Base-by-base conservation (phyloP, 306 rosid genomes). In the Purshia tridentata region DNA sequence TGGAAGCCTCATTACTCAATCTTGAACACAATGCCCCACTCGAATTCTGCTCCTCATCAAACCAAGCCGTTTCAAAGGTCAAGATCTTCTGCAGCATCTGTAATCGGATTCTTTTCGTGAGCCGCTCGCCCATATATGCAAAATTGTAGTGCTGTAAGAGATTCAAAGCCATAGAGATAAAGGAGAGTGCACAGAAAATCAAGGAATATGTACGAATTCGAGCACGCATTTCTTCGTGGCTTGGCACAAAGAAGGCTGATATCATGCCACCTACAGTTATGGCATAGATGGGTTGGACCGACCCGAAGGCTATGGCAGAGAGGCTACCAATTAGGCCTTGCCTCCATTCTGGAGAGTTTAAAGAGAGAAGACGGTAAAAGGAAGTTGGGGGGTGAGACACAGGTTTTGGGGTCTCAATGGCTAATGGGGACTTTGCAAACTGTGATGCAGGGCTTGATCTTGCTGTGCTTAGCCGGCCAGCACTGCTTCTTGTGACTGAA, bases 11-110 rank as follows among this genome's bases (percentile, higher is more conserved):
- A 60, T 88, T 81, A 85, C 93, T 94, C 70, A 91, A 80, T 81
- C 97, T 86, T 45, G 97, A 86, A 81, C 96, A 91, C 54, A 94
- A 77, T 44, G 91, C 91, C n/a, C 97, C 99, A 37, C 95, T 89
- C 0, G 97, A 82, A 73, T 94, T 91, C 40, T 85, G 79, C 58
- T 89, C 99, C 68, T 89, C 90, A 72, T 94, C 96, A 62, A 91
- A 91, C 99, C 99, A 94, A 48, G 96, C 97, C 8, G 96, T 84
- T 76, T 94, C 99, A 51, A 94, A 90, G 40, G 91, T 87, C 78
- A 94, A 83, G 72, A 94, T 91, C 73, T 88, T 91, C 77, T 84
- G 90, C 8, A 94, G 84, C 91, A 92, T 91, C 50, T 80, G 48
- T 19, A 85, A 35, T 9, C 97, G 90, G 77, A 91, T 84, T 80